Base-by-base conservation (phyloP, 2,329 filamentous ascomycete genomes). In the Simplicillium aogashimaense region DNA sequence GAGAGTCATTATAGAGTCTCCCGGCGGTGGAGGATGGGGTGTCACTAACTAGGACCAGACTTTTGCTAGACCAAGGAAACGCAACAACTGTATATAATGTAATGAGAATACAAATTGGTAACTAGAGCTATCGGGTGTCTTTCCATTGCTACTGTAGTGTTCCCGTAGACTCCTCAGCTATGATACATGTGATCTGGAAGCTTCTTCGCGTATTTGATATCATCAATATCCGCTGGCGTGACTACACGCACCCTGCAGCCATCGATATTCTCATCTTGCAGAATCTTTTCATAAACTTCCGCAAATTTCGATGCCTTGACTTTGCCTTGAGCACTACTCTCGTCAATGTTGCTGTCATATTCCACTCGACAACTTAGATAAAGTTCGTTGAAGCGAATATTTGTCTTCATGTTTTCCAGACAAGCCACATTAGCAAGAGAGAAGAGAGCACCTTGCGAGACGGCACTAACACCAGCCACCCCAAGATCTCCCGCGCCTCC, bases 21-120 rank as follows among this genome's bases (percentile, higher is more conserved):
- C 78, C 12, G 78, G 77, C 25, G 78, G 77, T 35, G 77, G 78
- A 35, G 77, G 71, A 1, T 81, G 75, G 73, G 76, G 75, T 25
- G n/a, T n/a, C n/a, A 25, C 20, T 5, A 25, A 6, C 20, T 9
- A 25, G 20, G 5, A 25, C 5, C 5, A 25, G 20, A 25, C 9
- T 25, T 25, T 25, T 25, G 9, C 20, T 25, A 25, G 20, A 25
- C 20, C 20, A 25, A 6, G 9, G 20, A 5, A 5, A 25, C 6
- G 20, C 20, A 25, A 25, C 20, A 25, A 9, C 5, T 25, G 20
- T 25, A 25, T 9, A 25, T 25, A 25, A 25, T 25, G 20, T 25
- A 25, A 25, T 25, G 9, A 25, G 5, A 6, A 25, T 25, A 25
- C 20, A 25, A 6, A 25, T 25, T 9, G 5, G 5, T 9, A 25